Evolutionary conservation across 2,329 filamentous ascomycete genomes (phyloP), one percentile per base, ranked within the genome.

Genomic region (Diaporthe australafricana): DNA sequence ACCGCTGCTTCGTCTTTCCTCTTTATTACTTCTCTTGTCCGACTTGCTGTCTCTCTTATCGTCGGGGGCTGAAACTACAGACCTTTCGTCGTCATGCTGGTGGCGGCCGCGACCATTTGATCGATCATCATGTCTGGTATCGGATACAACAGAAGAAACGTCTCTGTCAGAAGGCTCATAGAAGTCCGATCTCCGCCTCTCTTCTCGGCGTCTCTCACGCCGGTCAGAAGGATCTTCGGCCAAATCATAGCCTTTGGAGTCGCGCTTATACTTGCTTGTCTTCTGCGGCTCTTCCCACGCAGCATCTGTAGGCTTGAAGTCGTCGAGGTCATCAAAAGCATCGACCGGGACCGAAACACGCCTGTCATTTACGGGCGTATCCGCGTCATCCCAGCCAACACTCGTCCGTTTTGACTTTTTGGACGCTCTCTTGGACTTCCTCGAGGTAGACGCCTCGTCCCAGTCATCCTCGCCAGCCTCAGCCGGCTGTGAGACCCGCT

Each of bases 131-230:
- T 80, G 77, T 68, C 79, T 77, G 57, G 77, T 78, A 65, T 85
- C 85, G 7, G 87, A 88, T 6, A 86, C 83, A 16, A 87, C 82
- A 40, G 87, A 89, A 72, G 81, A 83, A 25, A 85, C 82, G 50
- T 87, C 86, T n/a, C 83, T 83, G 70, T 87, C 84, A 32, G 77
- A 47, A 40, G 77, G 74, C 68, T 85, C 81, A 69, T 82, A 84
- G 2, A 76, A 78, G n/a, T 83, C 82, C 35, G 63, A 50, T 8
- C 40, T 70, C 16, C 67, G 67, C 35, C 57, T 69, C 25, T 70
- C 67, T 70, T 57, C 66, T 4, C 78, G 80, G 55, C 78, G 80
- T 74, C 80, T 80, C 77, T 85, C 81, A 53, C 78, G 80, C 72
- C 80, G 80, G 77, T 85, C 80, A 40, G 83, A 80, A 35, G 82